Base-by-base conservation (phyloP, 257 asterid species). In the Leptodermis oblonga region DNA sequence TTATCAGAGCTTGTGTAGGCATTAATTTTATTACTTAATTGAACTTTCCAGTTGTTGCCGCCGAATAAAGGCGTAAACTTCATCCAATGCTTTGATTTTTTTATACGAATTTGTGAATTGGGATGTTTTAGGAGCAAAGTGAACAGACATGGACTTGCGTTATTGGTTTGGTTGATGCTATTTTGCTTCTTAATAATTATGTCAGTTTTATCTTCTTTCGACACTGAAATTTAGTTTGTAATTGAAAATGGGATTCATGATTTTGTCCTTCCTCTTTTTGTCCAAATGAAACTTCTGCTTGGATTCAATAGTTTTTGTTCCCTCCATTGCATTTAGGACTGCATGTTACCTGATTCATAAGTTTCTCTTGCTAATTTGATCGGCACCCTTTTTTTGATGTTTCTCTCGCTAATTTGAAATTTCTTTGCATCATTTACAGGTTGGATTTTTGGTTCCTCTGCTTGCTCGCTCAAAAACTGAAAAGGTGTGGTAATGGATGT, bases 241-340 rank as follows among this genome's bases (percentile, higher is more conserved):
- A 72, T 55, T 78, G 68, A 56, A n/a, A 65, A 66, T 68, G 79
- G 78, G 62, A 70, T 61, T 73, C 72, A 71, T 60, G 75, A 65
- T 75, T n/a, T n/a, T n/a, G n/a, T n/a, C n/a, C n/a, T n/a, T n/a
- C n/a, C n/a, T n/a, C n/a, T n/a, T n/a, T n/a, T n/a, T n/a, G n/a
- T n/a, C n/a, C n/a, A n/a, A n/a, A n/a, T n/a, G n/a, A n/a, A n/a
- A n/a, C n/a, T n/a, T n/a, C n/a, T n/a, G n/a, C n/a, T n/a, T n/a
- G n/a, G n/a, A n/a, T n/a, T n/a, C n/a, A n/a, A n/a, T n/a, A n/a
- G n/a, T n/a, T n/a, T n/a, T n/a, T n/a, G n/a, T n/a, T n/a, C n/a
- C n/a, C n/a, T n/a, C n/a, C n/a, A n/a, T n/a, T n/a, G n/a, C n/a
- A n/a, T n/a, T n/a, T n/a, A n/a, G n/a, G n/a, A n/a, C n/a, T n/a